A percentile compares a stretch with the other conserved stretches of the same genome.
phyloP scores from a whole-genome alignment of 768 basidiomycete genomes.

The Hericium rajendrae region DNA sequence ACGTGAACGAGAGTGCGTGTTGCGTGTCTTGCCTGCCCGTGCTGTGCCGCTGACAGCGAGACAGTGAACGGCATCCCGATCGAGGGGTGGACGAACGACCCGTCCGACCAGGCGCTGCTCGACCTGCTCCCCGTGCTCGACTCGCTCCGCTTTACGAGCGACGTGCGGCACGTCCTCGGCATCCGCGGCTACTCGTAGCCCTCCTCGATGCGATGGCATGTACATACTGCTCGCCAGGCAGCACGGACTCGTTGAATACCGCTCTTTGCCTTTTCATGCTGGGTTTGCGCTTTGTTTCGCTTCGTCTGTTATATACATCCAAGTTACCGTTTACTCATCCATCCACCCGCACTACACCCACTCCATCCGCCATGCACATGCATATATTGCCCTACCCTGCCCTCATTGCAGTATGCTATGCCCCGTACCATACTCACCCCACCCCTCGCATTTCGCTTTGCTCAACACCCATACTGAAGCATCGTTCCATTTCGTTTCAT shows the following conservation, averaged over 20 bases:
- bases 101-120: constrained; percentile 90
- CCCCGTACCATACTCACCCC: no score
- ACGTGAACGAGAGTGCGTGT: constrained; percentile 75
- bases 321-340: no score
- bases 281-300: not conserved
- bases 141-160: constrained; percentile 89
- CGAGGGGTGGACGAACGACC: constrained; percentile 99
- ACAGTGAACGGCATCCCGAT: constrained; percentile 97
- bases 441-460: no score
- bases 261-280: not conserved
- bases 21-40: constrained; percentile 15
- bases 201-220: not conserved
- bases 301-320: not conserved
- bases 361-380: no score
- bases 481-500: no score
- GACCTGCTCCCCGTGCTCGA: constrained; percentile 94
- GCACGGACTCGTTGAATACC: not conserved
- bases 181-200: constrained; percentile 41
- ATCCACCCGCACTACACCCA: no score
- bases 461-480: no score
- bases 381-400: no score
- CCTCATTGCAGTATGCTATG: no score
- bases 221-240: not conserved
- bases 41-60: not conserved
- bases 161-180: constrained; percentile 88